Evolutionary conservation across 805 yeast species (phyloP).

Genomic region (Wickerhamiella hasegawae): DNA sequence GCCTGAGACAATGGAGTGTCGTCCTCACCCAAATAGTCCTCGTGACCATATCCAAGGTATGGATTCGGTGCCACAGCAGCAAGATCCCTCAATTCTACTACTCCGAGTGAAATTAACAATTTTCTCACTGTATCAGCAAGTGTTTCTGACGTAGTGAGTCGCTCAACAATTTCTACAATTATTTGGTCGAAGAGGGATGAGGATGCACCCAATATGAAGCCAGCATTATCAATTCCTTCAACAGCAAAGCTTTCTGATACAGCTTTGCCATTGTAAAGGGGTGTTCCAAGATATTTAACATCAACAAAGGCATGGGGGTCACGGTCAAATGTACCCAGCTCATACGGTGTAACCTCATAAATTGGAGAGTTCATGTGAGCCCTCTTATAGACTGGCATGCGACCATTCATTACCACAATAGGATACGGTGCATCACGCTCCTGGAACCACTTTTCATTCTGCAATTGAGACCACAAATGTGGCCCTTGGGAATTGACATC

Average conservation of each 20-base stretch:
- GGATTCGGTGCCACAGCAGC: slow-evolving; percentile 61
- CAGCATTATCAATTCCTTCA: slow-evolving; percentile 60
- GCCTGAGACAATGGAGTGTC: no score
- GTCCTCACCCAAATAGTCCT: not conserved
- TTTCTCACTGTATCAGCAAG: slow-evolving; percentile 3
- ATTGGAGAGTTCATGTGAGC: slow-evolving; percentile 39
- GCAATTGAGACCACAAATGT: slow-evolving; percentile 34
- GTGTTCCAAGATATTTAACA: slow-evolving; percentile 40
- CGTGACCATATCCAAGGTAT: slow-evolving; percentile 9
- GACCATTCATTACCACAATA: slow-evolving; percentile 28
- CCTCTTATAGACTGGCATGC: slow-evolving; percentile 26
- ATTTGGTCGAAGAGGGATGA: slow-evolving; percentile 25
- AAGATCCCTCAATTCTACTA: slow-evolving; percentile 27
- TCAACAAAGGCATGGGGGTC: slow-evolving; percentile 42
- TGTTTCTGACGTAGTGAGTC: not conserved
- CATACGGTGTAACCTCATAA: slow-evolving; percentile 28
- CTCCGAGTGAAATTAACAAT: not conserved
- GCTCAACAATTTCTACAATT: slow-evolving; percentile 29
- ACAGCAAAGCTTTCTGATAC: slow-evolving; percentile 8
- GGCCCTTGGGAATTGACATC: slow-evolving; percentile 29
- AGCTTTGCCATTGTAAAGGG: slow-evolving; percentile 2
- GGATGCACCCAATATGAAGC: slow-evolving; percentile 53
- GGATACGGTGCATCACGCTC: slow-evolving; percentile 49
- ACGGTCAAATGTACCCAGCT: slow-evolving; percentile 67
- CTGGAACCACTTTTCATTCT: slow-evolving; percentile 40